Base-by-base conservation (phyloP, 106 monocot genomes). In the Ottelia alismoides region DNA sequence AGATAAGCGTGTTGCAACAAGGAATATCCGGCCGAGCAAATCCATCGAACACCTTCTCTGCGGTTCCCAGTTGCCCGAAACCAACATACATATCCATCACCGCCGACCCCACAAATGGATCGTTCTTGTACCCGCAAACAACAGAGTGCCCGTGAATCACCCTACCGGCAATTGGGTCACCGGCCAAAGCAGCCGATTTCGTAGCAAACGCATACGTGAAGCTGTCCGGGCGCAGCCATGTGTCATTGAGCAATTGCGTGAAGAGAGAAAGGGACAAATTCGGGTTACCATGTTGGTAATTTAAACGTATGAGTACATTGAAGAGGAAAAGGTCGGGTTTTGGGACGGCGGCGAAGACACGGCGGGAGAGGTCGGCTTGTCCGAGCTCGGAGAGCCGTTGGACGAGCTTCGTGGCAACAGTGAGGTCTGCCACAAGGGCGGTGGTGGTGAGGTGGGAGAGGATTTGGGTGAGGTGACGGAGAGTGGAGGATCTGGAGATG, bases 41-140 rank as follows among this genome's bases (percentile, higher is more conserved):
- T 72, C 47, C 31, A 52, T 82, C 85, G 56, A 92, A 92, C 78
- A 85, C 78, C 70, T 82, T 78, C 32, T 65, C 51, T 1, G 92
- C 92, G 10, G 21, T 10, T 14, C 70, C 27, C n/a, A 62, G 22
- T 2, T 28, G 55, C 19, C 68, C 55, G 45, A 76, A 69, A 5
- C 28, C 48, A 60, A 85, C 58, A 69, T 85, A 92, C 56, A 74
- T 30, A 30, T 53, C 40, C 20, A 67, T 50, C 10, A 85, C 40
- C 1, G 81, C 64, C 2, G 92, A 81, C 12, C 63, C 92, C 5
- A 85, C 66, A 55, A 85, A 92, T 0, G 62, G 73, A 71, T 81
- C 75, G 20, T 35, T 19, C 17, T 61, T 3, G 49, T 59, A 60
- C 11, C 81, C 81, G 11, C 35, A 47, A 19, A 65, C 17, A 44